Base-by-base conservation (phyloP, 257 asterid genomes). In the Forsythia suspensa region DNA sequence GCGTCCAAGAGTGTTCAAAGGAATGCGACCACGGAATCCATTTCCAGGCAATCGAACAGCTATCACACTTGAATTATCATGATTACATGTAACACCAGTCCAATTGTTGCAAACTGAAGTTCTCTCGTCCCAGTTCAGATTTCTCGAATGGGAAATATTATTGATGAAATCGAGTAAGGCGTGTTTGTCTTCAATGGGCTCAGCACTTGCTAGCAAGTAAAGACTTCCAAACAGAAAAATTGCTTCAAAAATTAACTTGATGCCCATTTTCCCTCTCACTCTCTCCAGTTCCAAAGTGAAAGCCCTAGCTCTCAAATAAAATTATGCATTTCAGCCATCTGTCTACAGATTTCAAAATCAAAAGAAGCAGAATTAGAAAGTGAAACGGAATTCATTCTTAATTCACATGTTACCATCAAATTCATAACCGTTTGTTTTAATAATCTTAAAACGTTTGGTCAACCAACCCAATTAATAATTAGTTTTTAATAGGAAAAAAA, bases 81-180 rank as follows among this genome's bases (percentile, higher is more conserved):
- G 81, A 55, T 79, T 82, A 84, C 92, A 89, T 18, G 83, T 83
- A 21, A 89, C 76, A 0, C 92, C 92, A 4, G 83, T 87, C 92
- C 92, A 89, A 48, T 12, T 61, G 71, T 44, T 61, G 85, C 92
- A 89, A 37, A 68, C 84, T 1, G 92, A 72, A 65, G 81, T 69
- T 0, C 34, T 69, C 20, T 67, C 52, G 10, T 82, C 65, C 92
- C 92, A 89, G 65, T 89, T 87, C 75, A 85, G 74, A 75, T 68
- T 66, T 38, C 90, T 76, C 0, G 88, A 78, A 29, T 77, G 89
- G 80, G 69, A 21, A 51, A 85, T 68, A 8, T 74, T 80, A 52
- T 77, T 34, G 43, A 78, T 8, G 78, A 89, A 89, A 80, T 87
- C 89, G 13, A 89, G 89, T 77, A 89, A 72, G 24, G 92, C 92